Evolutionary conservation across 441 rosid species (phyloP).

Genomic region (Bocquillonia castaneifolia): DNA sequence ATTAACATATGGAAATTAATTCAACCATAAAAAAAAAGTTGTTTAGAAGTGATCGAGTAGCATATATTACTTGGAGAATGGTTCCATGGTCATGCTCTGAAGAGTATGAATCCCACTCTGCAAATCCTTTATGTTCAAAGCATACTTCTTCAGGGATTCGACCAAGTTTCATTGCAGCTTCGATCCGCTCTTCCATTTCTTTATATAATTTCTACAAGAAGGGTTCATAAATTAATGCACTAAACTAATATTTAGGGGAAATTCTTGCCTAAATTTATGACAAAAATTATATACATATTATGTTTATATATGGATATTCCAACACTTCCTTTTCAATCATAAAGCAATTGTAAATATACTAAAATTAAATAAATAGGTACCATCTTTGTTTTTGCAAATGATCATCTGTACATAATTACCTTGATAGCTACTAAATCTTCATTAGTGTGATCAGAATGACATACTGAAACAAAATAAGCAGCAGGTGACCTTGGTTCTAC

Average conservation of each 20-base stretch:
- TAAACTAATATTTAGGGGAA: too few species aligned
- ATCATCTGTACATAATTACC: conserved; percentile 20
- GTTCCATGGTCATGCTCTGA: conserved; percentile 47
- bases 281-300: too few species aligned
- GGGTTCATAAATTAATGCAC: too few species aligned
- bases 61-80: conserved; percentile 26
- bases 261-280: too few species aligned
- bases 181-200: conserved; percentile 49
- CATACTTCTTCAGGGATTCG: conserved; percentile 36
- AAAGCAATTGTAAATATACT: too few species aligned
- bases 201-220: conserved; percentile 28
- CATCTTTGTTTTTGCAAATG: not conserved
- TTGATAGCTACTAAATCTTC: conserved; percentile 24
- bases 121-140: conserved; percentile 37
- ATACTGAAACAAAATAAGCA: conserved; percentile 31
- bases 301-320: too few species aligned
- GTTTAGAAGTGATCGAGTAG: not conserved
- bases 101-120: conserved; percentile 43
- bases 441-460: not conserved
- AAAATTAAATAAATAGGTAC: too few species aligned
- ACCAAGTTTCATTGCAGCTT: conserved; percentile 31
- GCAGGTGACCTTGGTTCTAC: conserved; percentile 49
- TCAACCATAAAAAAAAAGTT: too few species aligned
- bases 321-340: too few species aligned
- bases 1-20: not conserved